Conservation (phyloP, 1,139 yeast genomes). For the Kodamaea anthophila region DNA sequence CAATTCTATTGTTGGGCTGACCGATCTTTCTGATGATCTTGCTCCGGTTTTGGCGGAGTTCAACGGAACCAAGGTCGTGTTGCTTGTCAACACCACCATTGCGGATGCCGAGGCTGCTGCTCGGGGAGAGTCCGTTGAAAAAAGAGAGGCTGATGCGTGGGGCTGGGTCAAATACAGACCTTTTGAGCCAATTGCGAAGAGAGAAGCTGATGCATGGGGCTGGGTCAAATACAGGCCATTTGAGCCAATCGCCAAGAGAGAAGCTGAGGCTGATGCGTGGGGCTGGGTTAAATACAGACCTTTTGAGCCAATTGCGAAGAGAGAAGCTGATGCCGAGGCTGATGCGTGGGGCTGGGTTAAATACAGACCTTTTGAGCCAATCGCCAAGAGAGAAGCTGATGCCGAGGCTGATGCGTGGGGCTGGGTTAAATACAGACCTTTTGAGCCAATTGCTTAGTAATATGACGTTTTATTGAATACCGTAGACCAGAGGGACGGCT, state of each 20-base stretch:
- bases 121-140: constrained; percentile 4
- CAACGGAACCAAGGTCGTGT: constrained; percentile 13
- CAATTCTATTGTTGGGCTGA: constrained; percentile 12
- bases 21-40: constrained; percentile 12
- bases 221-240: constrained; percentile 12
- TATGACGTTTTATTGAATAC: no score
- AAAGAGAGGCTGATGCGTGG: constrained; percentile 13
- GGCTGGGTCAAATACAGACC: constrained; percentile 13
- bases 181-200: constrained; percentile 14
- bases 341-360: constrained; percentile 8
- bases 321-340: constrained; percentile 10
- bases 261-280: constrained; percentile 13
- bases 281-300: constrained; percentile 11
- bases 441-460: constrained; percentile 10
- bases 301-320: constrained; percentile 12
- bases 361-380: constrained; percentile 10
- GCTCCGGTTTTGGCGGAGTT: constrained; percentile 13
- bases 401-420: constrained; percentile 9
- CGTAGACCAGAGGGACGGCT: no score
- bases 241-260: constrained; percentile 14
- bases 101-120: constrained; percentile 7
- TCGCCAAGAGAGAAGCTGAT: constrained; percentile 10
- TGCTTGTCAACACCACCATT: constrained; percentile 15
- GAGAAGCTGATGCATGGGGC: constrained; percentile 13
- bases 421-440: constrained; percentile 6